phyloP scores from a whole-genome alignment of 495 filamentous ascomycete genomes.

The Hypoxylon trugodes region DNA sequence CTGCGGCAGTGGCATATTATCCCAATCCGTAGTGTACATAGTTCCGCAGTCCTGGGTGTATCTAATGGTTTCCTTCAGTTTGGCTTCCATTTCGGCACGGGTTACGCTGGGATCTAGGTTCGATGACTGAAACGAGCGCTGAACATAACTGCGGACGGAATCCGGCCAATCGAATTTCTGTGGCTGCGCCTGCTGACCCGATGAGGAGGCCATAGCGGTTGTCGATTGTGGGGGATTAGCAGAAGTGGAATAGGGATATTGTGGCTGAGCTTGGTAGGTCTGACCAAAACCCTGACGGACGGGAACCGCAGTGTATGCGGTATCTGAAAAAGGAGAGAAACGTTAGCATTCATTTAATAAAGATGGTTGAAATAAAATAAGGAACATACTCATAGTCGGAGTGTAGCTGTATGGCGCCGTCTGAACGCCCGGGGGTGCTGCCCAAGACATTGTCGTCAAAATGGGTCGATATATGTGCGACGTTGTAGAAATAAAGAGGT shows the following conservation, averaged over 20 bases:
- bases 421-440: conserved; percentile 46
- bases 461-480: background rate
- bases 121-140: conserved; percentile 79
- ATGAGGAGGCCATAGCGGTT: conserved; percentile 28
- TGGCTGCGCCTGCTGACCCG: conserved; percentile 48
- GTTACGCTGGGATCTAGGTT: conserved; percentile 71
- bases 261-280: conserved; percentile 45
- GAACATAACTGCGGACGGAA: conserved; percentile 81
- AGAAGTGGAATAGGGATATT: conserved; percentile 41
- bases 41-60: conserved; percentile 73
- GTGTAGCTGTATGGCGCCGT: conserved; percentile 45
- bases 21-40: conserved; percentile 82
- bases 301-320: conserved; percentile 62
- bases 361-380: background rate
- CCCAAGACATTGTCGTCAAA: conserved; percentile 42
- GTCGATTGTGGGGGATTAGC: conserved; percentile 43
- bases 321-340: conserved; percentile 37
- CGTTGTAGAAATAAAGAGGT: conserved; percentile 13
- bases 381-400: conserved; percentile 37
- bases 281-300: conserved; percentile 56
- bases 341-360: conserved; percentile 39
- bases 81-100: conserved; percentile 77
- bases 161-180: conserved; percentile 78
- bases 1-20: conserved; percentile 84
- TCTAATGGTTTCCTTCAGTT: conserved; percentile 85